These are phyloP conservation scores for Nakaseomyces nivariensis DNA, from an alignment of 1,139 yeast genomes.

Conservation along the genomic window DNA sequence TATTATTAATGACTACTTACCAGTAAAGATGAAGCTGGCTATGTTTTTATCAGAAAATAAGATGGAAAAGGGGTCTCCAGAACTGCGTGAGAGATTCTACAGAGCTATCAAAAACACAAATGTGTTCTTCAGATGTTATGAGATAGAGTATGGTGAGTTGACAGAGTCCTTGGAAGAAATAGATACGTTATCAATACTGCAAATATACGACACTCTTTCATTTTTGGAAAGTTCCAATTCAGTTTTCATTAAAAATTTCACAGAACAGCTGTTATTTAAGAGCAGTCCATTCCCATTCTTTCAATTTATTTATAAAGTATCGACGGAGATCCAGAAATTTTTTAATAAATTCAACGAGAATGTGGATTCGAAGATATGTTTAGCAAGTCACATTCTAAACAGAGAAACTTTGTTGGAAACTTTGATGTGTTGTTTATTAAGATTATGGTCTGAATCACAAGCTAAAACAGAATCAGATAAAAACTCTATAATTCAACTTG, in stretches of 20 bases:
- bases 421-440: conserved; percentile 29
- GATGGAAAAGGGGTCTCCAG: conserved; percentile 11
- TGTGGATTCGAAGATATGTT: conserved; percentile 7
- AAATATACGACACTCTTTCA: conserved; percentile 14
- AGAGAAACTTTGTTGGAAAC: conserved; percentile 17
- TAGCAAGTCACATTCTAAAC: conserved; percentile 16
- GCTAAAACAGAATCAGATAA: conserved; percentile 41
- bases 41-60: conserved; percentile 8
- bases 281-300: conserved; percentile 23
- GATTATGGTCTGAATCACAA: conserved; percentile 59
- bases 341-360: conserved; percentile 9
- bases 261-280: conserved; percentile 25
- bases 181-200: conserved; percentile 12
- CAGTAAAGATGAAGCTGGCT: conserved; percentile 10
- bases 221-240: conserved; percentile 19
- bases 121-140: conserved; percentile 4
- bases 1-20: conserved; percentile 12
- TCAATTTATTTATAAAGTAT: conserved; percentile 14
- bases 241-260: conserved; percentile 19
- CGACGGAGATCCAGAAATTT: conserved; percentile 13
- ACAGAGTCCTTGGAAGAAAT: conserved; percentile 5
- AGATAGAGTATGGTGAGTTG: conserved; percentile 3
- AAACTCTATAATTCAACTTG: conserved; percentile 23
- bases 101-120: conserved; percentile 9
- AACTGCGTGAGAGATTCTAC: conserved; percentile 9